phyloP scores from a whole-genome alignment of 2,329 filamentous ascomycete genomes.

The Apiospora hydei region DNA sequence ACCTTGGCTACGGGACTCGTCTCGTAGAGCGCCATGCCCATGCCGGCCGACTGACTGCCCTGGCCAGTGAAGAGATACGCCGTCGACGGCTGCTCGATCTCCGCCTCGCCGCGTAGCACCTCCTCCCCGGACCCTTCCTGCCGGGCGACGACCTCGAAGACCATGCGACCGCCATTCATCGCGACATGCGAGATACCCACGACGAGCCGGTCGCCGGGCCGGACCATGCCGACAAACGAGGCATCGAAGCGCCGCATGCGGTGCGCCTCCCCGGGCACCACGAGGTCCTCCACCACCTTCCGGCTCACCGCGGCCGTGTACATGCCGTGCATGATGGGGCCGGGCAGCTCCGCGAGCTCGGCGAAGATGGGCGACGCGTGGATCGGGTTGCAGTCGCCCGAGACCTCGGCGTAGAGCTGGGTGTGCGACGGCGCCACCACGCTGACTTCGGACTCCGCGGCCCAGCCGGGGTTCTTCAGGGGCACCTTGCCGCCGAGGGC shows the following conservation, averaged over 20 bases:
- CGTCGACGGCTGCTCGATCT: constrained; percentile 96
- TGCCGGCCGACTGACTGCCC: constrained; percentile 97
- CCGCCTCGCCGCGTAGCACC: constrained; percentile 91
- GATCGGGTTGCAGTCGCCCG: constrained; percentile 98
- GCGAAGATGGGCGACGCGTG: constrained; percentile 97
- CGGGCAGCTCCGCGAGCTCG: constrained; percentile 91
- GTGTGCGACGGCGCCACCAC: constrained; percentile 93
- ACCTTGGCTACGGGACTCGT: constrained; percentile 93
- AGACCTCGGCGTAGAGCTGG: constrained; percentile 98
- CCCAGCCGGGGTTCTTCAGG: constrained; percentile 75
- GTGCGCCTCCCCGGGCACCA: constrained; percentile 95
- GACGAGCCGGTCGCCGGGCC: constrained; percentile 92
- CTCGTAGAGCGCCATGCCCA: constrained; percentile 98
- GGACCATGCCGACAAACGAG: constrained; percentile 94
- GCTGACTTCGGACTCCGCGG: constrained; percentile 91
- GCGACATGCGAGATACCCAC: constrained; percentile 95
- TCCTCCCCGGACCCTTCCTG: constrained; percentile 97
- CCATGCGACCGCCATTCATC: constrained; percentile 98
- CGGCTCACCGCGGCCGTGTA: constrained; percentile 97
- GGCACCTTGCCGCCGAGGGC: constrained; percentile 67
- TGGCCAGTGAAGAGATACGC: constrained; percentile 98
- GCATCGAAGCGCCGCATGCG: constrained; percentile 97
- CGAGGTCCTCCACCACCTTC: constrained; percentile 96
- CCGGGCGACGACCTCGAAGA: constrained; percentile 89
- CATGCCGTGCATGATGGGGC: constrained; percentile 99